Conservation (phyloP, 148 eudicot genomes). For the Suaeda aralocaspica region DNA sequence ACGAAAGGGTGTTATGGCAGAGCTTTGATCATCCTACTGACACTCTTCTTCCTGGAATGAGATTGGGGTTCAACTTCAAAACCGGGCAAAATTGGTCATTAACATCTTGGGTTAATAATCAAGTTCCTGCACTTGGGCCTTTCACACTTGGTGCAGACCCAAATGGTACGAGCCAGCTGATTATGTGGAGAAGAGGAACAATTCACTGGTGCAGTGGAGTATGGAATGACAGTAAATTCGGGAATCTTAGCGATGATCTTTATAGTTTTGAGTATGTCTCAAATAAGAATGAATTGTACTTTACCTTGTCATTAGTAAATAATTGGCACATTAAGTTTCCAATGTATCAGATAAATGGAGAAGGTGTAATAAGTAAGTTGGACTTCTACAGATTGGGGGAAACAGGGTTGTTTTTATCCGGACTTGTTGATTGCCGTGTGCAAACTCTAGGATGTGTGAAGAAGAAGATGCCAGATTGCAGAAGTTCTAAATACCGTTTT, state of each 20-base stretch:
- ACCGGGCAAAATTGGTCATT: conserved; percentile 25
- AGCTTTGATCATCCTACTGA: conserved; percentile 40
- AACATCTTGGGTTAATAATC: conserved; percentile 27
- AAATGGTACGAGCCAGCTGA: conserved; percentile 23
- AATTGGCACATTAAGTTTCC: conserved; percentile 2
- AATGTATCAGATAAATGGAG: conserved; percentile 3
- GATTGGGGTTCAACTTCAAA: conserved; percentile 27
- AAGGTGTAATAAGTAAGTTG: conserved; percentile 12
- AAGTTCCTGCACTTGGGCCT: conserved; percentile 28
- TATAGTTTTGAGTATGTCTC: conserved; percentile 25
- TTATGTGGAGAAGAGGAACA: conserved; percentile 29
- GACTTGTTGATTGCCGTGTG: conserved; percentile 1
- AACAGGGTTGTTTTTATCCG: background rate
- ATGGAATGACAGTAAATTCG: conserved; percentile 23
- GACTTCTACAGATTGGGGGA: background rate
- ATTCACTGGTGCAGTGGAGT: conserved; percentile 32
- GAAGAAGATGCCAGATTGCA: conserved; percentile 26
- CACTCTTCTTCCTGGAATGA: conserved; percentile 37
- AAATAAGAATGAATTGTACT: conserved; percentile 25
- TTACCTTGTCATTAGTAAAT: conserved; percentile 10
- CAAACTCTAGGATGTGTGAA: conserved; percentile 20
- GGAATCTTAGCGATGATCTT: conserved; percentile 13
- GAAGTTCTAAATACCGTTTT: conserved; percentile 17
- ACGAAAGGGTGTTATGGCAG: conserved; percentile 32
- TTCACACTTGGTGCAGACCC: conserved; percentile 31